These are phyloP conservation scores for Pseudonitzschia pungens DNA, from an alignment of 108 stramenopile genomes.

Conservation along the genomic window DNA sequence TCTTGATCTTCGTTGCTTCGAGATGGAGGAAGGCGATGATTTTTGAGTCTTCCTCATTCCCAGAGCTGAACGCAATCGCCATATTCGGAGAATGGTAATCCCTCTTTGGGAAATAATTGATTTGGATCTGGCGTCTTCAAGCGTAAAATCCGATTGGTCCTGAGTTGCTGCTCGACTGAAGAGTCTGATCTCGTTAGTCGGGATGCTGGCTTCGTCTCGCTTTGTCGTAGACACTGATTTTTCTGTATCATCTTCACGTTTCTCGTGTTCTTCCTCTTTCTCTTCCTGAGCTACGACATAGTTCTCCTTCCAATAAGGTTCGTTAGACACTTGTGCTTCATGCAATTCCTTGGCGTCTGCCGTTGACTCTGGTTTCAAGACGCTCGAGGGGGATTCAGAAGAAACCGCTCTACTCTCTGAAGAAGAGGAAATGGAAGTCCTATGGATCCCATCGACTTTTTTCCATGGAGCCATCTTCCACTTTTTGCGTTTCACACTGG, in stretches of 20 bases:
- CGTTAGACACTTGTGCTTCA: too few relatives aligned
- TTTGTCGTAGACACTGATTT: too few relatives aligned
- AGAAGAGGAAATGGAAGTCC: background rate
- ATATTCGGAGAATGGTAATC: background rate
- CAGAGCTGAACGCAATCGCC: background rate
- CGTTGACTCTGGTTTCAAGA: too few relatives aligned
- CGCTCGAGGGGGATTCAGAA: too few relatives aligned
- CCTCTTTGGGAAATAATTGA: background rate
- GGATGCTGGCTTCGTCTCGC: background rate
- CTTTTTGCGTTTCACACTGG: background rate
- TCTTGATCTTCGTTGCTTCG: background rate
- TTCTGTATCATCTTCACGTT: too few relatives aligned
- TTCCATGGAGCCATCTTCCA: conserved; percentile 2
- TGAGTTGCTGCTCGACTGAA: background rate
- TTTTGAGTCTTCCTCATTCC: background rate
- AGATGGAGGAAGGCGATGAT: background rate
- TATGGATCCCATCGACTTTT: background rate
- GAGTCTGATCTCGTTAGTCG: background rate
- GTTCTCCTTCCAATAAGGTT: too few relatives aligned
- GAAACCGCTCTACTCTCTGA: too few relatives aligned
- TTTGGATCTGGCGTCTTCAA: background rate
- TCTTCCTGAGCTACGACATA: too few relatives aligned
- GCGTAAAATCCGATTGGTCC: background rate
- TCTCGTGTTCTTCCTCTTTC: too few relatives aligned
- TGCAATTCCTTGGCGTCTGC: too few relatives aligned